Conservation (phyloP, 441 rosid genomes). For the Erysimum cheiri region DNA sequence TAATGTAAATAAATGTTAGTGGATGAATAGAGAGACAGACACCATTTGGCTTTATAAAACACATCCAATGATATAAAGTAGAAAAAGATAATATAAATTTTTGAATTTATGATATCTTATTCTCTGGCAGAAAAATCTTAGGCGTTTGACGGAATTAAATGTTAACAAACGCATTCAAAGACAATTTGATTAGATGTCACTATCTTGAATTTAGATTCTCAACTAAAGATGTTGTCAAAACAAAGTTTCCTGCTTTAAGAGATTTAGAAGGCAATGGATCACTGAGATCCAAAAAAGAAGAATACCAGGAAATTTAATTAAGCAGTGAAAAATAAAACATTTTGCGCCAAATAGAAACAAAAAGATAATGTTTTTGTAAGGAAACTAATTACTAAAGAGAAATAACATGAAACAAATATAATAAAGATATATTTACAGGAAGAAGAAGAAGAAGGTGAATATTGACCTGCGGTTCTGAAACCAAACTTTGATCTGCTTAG, state of each 20-base stretch:
- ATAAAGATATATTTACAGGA: too few species aligned
- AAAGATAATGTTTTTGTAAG: background rate
- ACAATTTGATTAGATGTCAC: constrained; percentile 43
- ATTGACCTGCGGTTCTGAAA: constrained; percentile 90
- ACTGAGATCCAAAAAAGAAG: constrained; percentile 25
- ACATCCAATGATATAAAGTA: constrained; percentile 33
- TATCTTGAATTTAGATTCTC: constrained; percentile 38
- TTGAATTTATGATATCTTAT: background rate
- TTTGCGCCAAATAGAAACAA: constrained; percentile 12
- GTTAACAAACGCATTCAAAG: constrained; percentile 34
- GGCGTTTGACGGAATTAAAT: constrained; percentile 29
- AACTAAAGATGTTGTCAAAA: constrained; percentile 17
- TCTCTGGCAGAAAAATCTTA: background rate
- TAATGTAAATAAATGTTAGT: constrained; percentile 11
- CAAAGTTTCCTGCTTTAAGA: constrained; percentile 22
- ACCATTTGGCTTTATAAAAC: constrained; percentile 17
- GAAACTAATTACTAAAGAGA: background rate
- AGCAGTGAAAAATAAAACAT: background rate
- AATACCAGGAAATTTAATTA: background rate
- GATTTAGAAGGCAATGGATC: constrained; percentile 27
- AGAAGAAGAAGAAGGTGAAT: background rate
- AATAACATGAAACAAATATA: too few species aligned
- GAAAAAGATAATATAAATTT: constrained; percentile 15
- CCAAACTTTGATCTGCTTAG: constrained; percentile 98
- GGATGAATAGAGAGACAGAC: constrained; percentile 22